Base-by-base conservation (phyloP, 495 filamentous ascomycete species). In the Cercophora samala region DNA sequence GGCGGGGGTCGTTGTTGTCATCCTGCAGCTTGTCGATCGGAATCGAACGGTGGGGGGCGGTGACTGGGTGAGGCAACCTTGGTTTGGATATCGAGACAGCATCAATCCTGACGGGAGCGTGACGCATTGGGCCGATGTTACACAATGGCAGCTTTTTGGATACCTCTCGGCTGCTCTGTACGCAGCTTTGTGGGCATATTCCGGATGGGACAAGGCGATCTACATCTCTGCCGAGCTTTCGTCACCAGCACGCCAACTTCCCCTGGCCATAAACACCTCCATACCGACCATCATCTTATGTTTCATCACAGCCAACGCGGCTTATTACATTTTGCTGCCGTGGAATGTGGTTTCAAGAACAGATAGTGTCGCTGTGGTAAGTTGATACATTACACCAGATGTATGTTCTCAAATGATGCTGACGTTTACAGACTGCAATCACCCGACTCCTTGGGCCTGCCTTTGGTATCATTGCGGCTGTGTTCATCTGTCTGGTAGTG, bases 161-260 rank as follows among this genome's bases (percentile, higher is more conserved):
- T 80, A 85, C 66, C 81, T 82, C 32, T 83, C 82, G 4, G 77
- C 84, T 0, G 85, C 84, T 0, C 65, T 86, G 2, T 86, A 86
- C 67, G 85, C 79, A 0, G 85, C 82, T 0, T 64, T 86, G 32
- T 88, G 85, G 85, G 85, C 82, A 4, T 88, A 86, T 63, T 83
- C 80, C 1, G 85, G 85, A 4, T 88, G 85, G 85, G 85, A 88
- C 66, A 86, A 87, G 73, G 84, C 82, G 25, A 83, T 85, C 68
- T 86, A 84, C 65, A 73, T 88, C 66, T 80, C 84, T 0, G 81
- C 81, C 4, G 85, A 88, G 67, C 77, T 88, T 8, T 75, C 72
- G 1, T 62, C 77, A 8, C 84, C 85, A 0, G 77, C 80, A 0
- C 77, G 78, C n/a, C 81, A 86, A 60, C 79, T 88, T 0, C 85